A percentile compares a stretch with the other conserved stretches of the same genome.
Conservation (phyloP, 805 yeast genomes). For the Myxozyma neglecta region DNA sequence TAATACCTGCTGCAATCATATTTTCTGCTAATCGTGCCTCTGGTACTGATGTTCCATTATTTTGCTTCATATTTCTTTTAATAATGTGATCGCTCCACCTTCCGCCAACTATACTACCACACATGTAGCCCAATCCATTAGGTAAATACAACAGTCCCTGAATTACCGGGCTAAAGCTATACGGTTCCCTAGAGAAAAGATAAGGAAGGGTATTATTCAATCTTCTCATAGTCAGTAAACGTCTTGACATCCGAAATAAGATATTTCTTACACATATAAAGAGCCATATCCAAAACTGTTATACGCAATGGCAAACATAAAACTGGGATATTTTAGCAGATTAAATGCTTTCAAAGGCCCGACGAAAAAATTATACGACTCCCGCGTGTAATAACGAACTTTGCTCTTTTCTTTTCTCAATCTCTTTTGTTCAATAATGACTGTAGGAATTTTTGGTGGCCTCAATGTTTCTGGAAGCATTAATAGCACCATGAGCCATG, state of each 20-base stretch:
- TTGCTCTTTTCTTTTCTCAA: conserved; percentile 1
- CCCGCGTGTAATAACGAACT: not conserved
- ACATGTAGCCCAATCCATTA: conserved; percentile 71
- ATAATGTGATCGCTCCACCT: conserved; percentile 70
- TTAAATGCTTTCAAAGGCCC: conserved; percentile 61
- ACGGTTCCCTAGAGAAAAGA: conserved; percentile 63
- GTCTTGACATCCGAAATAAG: not conserved
- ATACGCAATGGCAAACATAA: conserved; percentile 60
- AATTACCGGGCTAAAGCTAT: conserved; percentile 62
- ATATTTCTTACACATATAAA: conserved; percentile 50
- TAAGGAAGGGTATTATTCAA: conserved; percentile 72
- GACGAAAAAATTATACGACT: conserved; percentile 49
- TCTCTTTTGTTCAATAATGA: conserved; percentile 29
- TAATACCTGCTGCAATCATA: conserved; percentile 60
- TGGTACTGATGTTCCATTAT: conserved; percentile 67
- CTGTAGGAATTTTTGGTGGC: conserved; percentile 39
- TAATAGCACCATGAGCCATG: conserved; percentile 51
- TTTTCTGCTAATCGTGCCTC: conserved; percentile 80
- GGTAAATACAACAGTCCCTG: conserved; percentile 81
- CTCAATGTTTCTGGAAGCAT: conserved; percentile 80
- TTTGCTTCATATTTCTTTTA: conserved; percentile 50
- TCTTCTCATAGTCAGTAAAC: not conserved
- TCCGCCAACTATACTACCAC: conserved; percentile 81
- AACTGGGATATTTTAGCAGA: conserved; percentile 72
- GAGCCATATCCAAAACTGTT: conserved; percentile 72